These are phyloP conservation scores for Leavenworthia alabamica DNA, from an alignment of 345 rosid genomes.

Conservation along the genomic window DNA sequence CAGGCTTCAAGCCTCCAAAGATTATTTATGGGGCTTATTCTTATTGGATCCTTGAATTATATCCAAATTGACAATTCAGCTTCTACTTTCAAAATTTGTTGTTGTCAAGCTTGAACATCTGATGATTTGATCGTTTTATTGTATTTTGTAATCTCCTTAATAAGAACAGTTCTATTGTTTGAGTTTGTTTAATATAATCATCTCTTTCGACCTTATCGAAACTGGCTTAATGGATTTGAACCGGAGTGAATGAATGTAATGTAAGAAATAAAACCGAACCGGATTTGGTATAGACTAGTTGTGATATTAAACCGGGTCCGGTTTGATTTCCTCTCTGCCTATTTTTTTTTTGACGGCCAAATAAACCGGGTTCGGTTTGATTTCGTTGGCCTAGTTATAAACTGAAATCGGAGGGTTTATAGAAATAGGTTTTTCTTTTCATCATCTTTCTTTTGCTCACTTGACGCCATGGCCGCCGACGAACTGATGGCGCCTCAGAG, in stretches of 20 bases:
- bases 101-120: no score
- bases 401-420: constrained; percentile 9
- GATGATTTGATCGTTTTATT: no score
- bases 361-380: no score
- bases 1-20: not conserved
- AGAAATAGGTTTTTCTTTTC: constrained; percentile 9
- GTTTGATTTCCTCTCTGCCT: not conserved
- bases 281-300: not conserved
- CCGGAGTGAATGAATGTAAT: not conserved
- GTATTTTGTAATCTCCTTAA: not conserved
- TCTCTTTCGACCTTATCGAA: no score
- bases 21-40: constrained; percentile 2
- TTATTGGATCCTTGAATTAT: constrained; percentile 7
- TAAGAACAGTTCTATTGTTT: no score
- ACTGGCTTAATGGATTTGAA: not conserved
- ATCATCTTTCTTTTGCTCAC: not conserved
- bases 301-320: not conserved
- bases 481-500: constrained; percentile 42
- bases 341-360: no score
- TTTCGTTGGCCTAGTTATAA: no score
- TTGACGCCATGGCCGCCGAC: constrained; percentile 43
- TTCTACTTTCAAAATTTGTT: not conserved
- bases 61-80: not conserved
- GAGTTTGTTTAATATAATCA: no score
- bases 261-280: not conserved